phyloP scores from a whole-genome alignment of 1,139 yeast species.

The Candida sojae region DNA sequence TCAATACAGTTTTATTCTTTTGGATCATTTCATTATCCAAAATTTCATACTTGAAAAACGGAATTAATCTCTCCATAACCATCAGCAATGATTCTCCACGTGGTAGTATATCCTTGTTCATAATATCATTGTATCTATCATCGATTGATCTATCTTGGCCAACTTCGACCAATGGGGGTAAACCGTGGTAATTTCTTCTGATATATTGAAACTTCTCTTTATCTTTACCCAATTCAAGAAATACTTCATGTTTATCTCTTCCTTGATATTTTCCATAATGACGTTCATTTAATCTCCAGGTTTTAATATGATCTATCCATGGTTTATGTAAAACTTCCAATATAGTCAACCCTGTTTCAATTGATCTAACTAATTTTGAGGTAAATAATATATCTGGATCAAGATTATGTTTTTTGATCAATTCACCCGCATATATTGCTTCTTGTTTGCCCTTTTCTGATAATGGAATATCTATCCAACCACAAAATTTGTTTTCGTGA shows the following conservation, averaged over 20 bases:
- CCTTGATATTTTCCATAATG: slow-evolving; percentile 83
- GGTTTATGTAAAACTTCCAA: slow-evolving; percentile 44
- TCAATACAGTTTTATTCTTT: slow-evolving; percentile 49
- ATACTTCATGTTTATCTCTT: slow-evolving; percentile 52
- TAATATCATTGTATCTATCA: slow-evolving; percentile 41
- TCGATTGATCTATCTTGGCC: slow-evolving; percentile 39
- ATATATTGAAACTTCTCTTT: slow-evolving; percentile 55
- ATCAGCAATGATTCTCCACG: slow-evolving; percentile 68
- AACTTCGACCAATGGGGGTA: slow-evolving; percentile 55
- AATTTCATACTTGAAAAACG: slow-evolving; percentile 51
- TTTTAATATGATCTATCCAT: slow-evolving; percentile 52
- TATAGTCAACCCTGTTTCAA: slow-evolving; percentile 66
- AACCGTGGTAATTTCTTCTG: slow-evolving; percentile 67
- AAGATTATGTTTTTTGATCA: slow-evolving; percentile 42
- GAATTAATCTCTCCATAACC: slow-evolving; percentile 63
- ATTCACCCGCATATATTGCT: slow-evolving; percentile 59
- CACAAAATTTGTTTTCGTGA: slow-evolving; percentile 70
- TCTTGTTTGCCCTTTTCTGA: slow-evolving; percentile 63
- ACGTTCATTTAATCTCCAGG: slow-evolving; percentile 77
- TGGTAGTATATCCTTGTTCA: slow-evolving; percentile 43
- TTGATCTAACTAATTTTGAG: slow-evolving; percentile 64
- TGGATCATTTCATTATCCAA: slow-evolving; percentile 30
- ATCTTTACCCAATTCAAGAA: slow-evolving; percentile 57
- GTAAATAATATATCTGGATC: slow-evolving; percentile 63
- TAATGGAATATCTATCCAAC: slow-evolving; percentile 78